These are phyloP conservation scores for Nigrospora oryzae DNA, from an alignment of 2,329 filamentous ascomycete species.

Conservation along the genomic window DNA sequence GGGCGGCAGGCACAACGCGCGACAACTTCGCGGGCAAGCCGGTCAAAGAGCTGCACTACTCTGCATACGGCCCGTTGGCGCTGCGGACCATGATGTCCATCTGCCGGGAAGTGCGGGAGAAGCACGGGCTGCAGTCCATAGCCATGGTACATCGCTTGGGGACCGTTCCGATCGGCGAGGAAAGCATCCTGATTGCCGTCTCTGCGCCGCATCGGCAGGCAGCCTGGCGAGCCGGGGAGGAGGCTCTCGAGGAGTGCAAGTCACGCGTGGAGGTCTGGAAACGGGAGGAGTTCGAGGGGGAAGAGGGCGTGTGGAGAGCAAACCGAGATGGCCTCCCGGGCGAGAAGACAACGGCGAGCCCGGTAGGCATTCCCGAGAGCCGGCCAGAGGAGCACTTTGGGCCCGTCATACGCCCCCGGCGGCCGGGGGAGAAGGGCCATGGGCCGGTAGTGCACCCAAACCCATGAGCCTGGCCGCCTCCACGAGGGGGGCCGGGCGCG, in stretches of 20 bases:
- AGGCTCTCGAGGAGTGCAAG: constrained; percentile 82
- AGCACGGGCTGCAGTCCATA: constrained; percentile 62
- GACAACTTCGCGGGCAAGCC: constrained; percentile 63
- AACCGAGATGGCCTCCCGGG: constrained; percentile 68
- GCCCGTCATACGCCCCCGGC: constrained; percentile 3
- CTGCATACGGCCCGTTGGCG: constrained; percentile 63
- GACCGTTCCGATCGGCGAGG: constrained; percentile 79
- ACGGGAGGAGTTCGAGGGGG: constrained; percentile 74
- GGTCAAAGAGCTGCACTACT: constrained; percentile 70
- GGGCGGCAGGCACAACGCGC: constrained; percentile 58
- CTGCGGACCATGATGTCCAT: constrained; percentile 61
- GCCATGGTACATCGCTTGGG: constrained; percentile 81
- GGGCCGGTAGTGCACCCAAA: constrained; percentile 4
- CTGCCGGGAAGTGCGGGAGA: constrained; percentile 43
- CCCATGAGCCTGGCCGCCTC: background rate
- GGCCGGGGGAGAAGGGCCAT: constrained; percentile 3
- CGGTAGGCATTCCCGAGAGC: background rate
- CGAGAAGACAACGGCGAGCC: constrained; percentile 28
- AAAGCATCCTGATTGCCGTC: constrained; percentile 85
- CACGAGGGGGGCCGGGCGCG: too few species aligned
- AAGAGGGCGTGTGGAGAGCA: constrained; percentile 76
- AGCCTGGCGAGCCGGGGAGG: constrained; percentile 83
- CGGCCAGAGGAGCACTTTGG: background rate
- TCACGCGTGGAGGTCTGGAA: constrained; percentile 92
- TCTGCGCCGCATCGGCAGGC: constrained; percentile 74